A percentile compares a stretch with the other conserved stretches of the same genome.
Evolutionary conservation across 352 stramenopile species (phyloP).

Genomic region (Phytophthora tentaculata): DNA sequence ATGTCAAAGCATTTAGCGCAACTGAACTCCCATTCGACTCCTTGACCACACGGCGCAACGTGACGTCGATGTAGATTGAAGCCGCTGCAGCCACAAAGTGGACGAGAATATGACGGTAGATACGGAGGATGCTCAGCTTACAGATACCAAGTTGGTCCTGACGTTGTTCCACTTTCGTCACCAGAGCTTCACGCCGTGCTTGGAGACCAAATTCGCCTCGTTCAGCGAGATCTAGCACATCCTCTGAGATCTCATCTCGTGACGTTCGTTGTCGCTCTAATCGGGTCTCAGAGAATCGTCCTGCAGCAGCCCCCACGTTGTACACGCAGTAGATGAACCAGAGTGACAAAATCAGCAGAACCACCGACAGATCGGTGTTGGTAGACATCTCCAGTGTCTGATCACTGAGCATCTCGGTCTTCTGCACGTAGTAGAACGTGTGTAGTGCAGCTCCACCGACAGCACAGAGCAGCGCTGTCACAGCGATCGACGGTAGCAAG

Average conservation of each 20-base stretch:
- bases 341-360: conserved; percentile 46
- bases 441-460: conserved; percentile 47
- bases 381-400: conserved; percentile 37
- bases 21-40: conserved; percentile 24
- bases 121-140: conserved; percentile 58
- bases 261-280: conserved; percentile 43
- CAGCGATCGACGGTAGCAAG: conserved; percentile 43
- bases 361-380: conserved; percentile 45
- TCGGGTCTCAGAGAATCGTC: conserved; percentile 46
- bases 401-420: conserved; percentile 41
- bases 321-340: conserved; percentile 58
- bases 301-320: conserved; percentile 38
- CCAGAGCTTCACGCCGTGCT: conserved; percentile 64
- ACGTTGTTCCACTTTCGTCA: conserved; percentile 59
- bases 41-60: conserved; percentile 28
- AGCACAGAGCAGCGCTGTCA: conserved; percentile 53
- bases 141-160: conserved; percentile 63
- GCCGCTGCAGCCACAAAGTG: conserved; percentile 49
- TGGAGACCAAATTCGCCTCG: conserved; percentile 72
- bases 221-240: conserved; percentile 64
- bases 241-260: conserved; percentile 47
- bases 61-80: conserved; percentile 47
- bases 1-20: conserved; percentile 36
- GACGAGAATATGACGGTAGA: conserved; percentile 51
- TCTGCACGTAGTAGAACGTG: conserved; percentile 68